Evolutionary conservation across 2,329 filamentous ascomycete genomes (phyloP).

Genomic region (Fusarium decemcellulare): DNA sequence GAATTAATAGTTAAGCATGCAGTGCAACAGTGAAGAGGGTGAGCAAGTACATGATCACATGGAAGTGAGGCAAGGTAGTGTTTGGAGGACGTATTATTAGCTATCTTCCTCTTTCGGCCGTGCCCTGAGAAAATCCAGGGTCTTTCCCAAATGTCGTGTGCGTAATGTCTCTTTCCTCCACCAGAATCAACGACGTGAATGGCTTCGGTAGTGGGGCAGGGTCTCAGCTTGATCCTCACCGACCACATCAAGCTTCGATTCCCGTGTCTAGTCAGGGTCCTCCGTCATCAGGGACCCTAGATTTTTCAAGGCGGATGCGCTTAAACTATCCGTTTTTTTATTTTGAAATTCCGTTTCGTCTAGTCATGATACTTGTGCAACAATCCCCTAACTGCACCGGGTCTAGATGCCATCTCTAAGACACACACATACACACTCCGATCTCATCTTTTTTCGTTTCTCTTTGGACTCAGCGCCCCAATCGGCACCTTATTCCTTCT

Average conservation of each 20-base stretch:
- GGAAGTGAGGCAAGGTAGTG: neutral
- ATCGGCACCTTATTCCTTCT: slow-evolving; percentile 75
- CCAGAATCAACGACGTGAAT: slow-evolving; percentile 24
- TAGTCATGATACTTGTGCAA: slow-evolving; percentile 37
- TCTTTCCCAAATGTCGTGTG: slow-evolving; percentile 23
- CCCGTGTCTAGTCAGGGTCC: slow-evolving; percentile 38
- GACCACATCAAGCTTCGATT: slow-evolving; percentile 41
- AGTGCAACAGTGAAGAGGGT: neutral
- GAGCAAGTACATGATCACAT: slow-evolving; percentile 1
- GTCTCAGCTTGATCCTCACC: slow-evolving; percentile 23
- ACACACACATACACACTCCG: slow-evolving; percentile 4
- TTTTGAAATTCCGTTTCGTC: slow-evolving; percentile 38
- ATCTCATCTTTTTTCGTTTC: slow-evolving; percentile 8
- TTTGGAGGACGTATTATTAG: neutral
- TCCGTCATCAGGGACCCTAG: slow-evolving; percentile 29
- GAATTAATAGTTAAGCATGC: neutral
- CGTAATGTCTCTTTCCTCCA: slow-evolving; percentile 16
- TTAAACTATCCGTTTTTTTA: slow-evolving; percentile 21
- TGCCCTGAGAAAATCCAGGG: slow-evolving; percentile 17
- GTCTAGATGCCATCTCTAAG: slow-evolving; percentile 33
- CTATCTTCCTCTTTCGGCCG: neutral
- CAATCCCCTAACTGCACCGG: slow-evolving; percentile 12
- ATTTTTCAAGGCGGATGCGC: neutral
- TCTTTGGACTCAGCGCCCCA: neutral
- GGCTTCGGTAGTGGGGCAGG: slow-evolving; percentile 26